These are phyloP conservation scores for Penicillium sp. DNA, from an alignment of 2,329 filamentous ascomycete species.

Conservation along the genomic window DNA sequence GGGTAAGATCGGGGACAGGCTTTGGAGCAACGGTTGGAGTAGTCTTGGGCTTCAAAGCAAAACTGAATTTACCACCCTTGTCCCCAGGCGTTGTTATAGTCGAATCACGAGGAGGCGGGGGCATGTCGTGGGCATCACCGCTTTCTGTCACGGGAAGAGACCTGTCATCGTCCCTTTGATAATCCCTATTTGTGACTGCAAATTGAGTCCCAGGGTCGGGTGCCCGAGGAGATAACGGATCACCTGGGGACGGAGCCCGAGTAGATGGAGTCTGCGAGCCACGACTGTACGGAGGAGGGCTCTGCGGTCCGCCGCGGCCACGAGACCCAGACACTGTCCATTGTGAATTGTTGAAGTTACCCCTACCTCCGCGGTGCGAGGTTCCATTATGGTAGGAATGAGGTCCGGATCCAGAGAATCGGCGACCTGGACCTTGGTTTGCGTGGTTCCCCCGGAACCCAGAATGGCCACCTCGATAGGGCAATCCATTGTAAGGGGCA, in stretches of 20 bases:
- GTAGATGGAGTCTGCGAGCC: slow-evolving; percentile 31
- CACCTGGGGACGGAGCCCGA: slow-evolving; percentile 30
- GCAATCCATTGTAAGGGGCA: slow-evolving; percentile 43
- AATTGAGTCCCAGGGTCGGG: slow-evolving; percentile 59
- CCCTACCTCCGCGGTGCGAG: slow-evolving; percentile 50
- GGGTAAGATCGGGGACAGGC: slow-evolving; percentile 48
- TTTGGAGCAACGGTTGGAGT: slow-evolving; percentile 52
- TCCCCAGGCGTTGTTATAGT: slow-evolving; percentile 52
- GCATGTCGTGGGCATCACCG: slow-evolving; percentile 47
- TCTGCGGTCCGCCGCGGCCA: slow-evolving; percentile 47
- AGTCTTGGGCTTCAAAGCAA: slow-evolving; percentile 81
- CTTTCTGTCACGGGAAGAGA: slow-evolving; percentile 45
- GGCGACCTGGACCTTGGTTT: slow-evolving; percentile 43
- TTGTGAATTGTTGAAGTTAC: slow-evolving; percentile 63
- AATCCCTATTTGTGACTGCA: slow-evolving; percentile 57
- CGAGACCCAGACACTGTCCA: slow-evolving; percentile 61
- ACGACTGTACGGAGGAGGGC: slow-evolving; percentile 37
- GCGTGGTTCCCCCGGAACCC: slow-evolving; percentile 60
- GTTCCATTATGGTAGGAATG: slow-evolving; percentile 43
- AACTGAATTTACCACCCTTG: slow-evolving; percentile 73
- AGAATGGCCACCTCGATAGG: slow-evolving; percentile 51
- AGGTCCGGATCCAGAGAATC: slow-evolving; percentile 44
- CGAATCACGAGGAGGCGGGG: slow-evolving; percentile 52
- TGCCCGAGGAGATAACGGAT: slow-evolving; percentile 33
- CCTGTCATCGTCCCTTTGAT: slow-evolving; percentile 60